Evolutionary conservation across 2,329 filamentous ascomycete species (phyloP).

Genomic region (Penicillium sp.): DNA sequence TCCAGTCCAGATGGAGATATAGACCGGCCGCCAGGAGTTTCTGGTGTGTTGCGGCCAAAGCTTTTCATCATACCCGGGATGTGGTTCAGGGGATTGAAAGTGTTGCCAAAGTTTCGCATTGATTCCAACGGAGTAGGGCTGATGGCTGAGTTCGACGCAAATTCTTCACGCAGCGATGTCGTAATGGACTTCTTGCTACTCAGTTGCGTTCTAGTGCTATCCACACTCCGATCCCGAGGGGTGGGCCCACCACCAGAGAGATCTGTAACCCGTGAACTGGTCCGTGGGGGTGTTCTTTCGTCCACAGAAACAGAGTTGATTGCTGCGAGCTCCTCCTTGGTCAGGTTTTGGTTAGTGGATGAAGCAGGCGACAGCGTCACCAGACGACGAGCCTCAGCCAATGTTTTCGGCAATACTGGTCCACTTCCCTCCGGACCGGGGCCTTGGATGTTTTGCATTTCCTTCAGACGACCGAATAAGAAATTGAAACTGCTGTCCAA

Average conservation of each 20-base stretch:
- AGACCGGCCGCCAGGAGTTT: constrained; percentile 46
- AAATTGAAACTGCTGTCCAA: constrained; percentile 93
- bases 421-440: constrained; percentile 39
- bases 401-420: constrained; percentile 72
- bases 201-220: constrained; percentile 55
- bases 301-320: constrained; percentile 41
- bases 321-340: constrained; percentile 54
- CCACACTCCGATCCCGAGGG: constrained; percentile 70
- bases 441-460: constrained; percentile 55
- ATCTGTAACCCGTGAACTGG: constrained; percentile 52
- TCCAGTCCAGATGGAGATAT: constrained; percentile 42
- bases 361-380: constrained; percentile 57
- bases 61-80: constrained; percentile 75
- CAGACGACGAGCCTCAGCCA: constrained; percentile 88
- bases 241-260: constrained; percentile 66
- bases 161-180: constrained; percentile 26
- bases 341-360: constrained; percentile 51
- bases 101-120: constrained; percentile 75
- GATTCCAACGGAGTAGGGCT: constrained; percentile 68
- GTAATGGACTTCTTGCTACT: constrained; percentile 43
- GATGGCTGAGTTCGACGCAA: constrained; percentile 23
- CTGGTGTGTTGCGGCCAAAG: constrained; percentile 58
- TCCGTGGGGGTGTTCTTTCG: constrained; percentile 34
- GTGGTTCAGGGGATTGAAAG: constrained; percentile 78
- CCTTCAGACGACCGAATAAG: constrained; percentile 81